phyloP scores from a whole-genome alignment of 2,329 filamentous ascomycete genomes.

The Aspergillus pseudoglaucus region DNA sequence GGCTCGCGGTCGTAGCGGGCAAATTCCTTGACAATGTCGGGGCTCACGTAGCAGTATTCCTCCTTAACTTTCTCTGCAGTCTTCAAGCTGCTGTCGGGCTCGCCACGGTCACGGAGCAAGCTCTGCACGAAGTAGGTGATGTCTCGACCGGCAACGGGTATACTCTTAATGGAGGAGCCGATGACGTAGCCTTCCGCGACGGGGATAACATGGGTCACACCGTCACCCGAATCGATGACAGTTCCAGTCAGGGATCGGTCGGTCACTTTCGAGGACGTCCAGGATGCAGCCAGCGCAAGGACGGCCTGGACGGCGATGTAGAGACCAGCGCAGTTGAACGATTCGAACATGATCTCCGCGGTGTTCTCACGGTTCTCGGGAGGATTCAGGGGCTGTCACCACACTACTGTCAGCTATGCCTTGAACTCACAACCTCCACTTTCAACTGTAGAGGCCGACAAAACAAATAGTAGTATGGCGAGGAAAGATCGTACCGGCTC shows the following conservation, averaged over 20 bases:
- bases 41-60: constrained; percentile 96
- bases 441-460: neutral
- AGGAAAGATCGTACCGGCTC: constrained; percentile 64
- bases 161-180: constrained; percentile 97
- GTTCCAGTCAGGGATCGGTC: constrained; percentile 94
- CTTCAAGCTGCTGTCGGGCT: constrained; percentile 94
- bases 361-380: constrained; percentile 99
- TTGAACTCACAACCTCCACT: constrained; percentile 5
- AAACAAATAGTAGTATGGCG: constrained; percentile 1
- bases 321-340: constrained; percentile 97
- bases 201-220: constrained; percentile 97
- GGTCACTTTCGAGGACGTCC: constrained; percentile 97
- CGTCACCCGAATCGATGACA: constrained; percentile 96
- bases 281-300: constrained; percentile 89
- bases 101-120: constrained; percentile 87
- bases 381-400: constrained; percentile 76
- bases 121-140: constrained; percentile 99
- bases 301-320: constrained; percentile 99
- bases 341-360: constrained; percentile 99
- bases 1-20: constrained; percentile 88
- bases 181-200: constrained; percentile 99
- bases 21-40: constrained; percentile 98
- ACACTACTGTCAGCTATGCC: neutral
- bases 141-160: constrained; percentile 94
- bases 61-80: constrained; percentile 98